Percentiles rank a stretch among this genome's conserved stretches.
These are phyloP conservation scores for Schoenoplectus triqueter DNA, from an alignment of 202 grass and related monocot species.

Conservation along the genomic window DNA sequence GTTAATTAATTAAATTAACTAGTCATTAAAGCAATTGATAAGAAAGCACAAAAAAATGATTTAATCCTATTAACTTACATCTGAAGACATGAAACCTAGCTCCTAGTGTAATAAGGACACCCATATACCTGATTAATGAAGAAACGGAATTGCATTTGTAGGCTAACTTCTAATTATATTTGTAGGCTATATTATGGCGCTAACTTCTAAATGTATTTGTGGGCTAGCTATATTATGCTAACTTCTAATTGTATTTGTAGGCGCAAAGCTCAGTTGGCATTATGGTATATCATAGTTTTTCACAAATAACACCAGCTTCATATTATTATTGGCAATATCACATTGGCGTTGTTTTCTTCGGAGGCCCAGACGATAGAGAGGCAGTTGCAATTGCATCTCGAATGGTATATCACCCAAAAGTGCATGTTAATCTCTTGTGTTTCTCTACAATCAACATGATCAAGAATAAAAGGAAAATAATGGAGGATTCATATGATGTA, in stretches of 20 bases:
- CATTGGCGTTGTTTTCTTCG: conserved; percentile 61
- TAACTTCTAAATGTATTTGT: no score
- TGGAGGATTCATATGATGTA: neutral
- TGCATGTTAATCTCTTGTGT: conserved; percentile 44
- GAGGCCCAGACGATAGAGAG: conserved; percentile 69
- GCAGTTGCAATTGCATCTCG: conserved; percentile 57
- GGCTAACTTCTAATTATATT: no score
- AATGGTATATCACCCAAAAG: conserved; percentile 43
- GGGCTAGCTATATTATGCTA: neutral
- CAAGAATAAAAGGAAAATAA: neutral
- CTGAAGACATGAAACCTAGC: no score
- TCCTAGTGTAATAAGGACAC: no score
- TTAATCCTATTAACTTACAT: no score
- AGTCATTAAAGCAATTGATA: no score
- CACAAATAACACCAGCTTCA: neutral
- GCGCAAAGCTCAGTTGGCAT: conserved; percentile 51
- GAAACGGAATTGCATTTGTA: no score
- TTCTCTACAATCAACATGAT: conserved; percentile 30
- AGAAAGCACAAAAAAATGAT: no score
- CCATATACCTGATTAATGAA: no score
- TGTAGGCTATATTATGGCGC: no score
- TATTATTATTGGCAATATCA: conserved; percentile 3
- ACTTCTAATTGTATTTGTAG: neutral
- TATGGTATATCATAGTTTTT: conserved; percentile 35
- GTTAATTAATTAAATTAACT: no score